A percentile compares a stretch with the other conserved stretches of the same genome.
phyloP scores from a whole-genome alignment of 1,139 yeast genomes.

The Taphrina flavorubra region DNA sequence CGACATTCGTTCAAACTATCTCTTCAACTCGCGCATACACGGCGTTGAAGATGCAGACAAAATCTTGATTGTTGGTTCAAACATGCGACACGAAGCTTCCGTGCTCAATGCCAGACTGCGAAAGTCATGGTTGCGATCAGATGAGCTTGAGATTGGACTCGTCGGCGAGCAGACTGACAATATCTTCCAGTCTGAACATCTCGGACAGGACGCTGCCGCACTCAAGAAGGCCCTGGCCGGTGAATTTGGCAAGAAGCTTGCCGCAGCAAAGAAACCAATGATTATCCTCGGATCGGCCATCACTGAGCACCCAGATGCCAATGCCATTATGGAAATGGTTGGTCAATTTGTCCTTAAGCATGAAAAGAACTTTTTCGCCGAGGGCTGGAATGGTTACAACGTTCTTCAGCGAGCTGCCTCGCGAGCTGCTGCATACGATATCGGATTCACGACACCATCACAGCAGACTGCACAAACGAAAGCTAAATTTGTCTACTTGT shows the following conservation, averaged over 20 bases:
- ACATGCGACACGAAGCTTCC: slow-evolving; percentile 91
- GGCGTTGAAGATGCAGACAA: slow-evolving; percentile 86
- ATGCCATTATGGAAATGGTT: slow-evolving; percentile 65
- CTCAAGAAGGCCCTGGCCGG: slow-evolving; percentile 69
- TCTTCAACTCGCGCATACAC: slow-evolving; percentile 77
- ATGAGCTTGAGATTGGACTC: slow-evolving; percentile 67
- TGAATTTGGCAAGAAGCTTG: slow-evolving; percentile 70
- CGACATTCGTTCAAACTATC: slow-evolving; percentile 78
- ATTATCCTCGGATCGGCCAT: slow-evolving; percentile 85
- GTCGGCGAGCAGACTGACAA: slow-evolving; percentile 81
- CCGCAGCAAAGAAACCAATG: slow-evolving; percentile 73
- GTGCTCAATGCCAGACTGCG: slow-evolving; percentile 85
- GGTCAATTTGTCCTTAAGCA: slow-evolving; percentile 68
- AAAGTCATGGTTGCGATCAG: slow-evolving; percentile 76
- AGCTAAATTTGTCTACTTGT: slow-evolving; percentile 78
- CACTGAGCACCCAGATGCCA: slow-evolving; percentile 69
- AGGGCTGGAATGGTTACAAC: slow-evolving; percentile 83
- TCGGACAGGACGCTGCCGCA: slow-evolving; percentile 67
- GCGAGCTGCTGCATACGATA: slow-evolving; percentile 82
- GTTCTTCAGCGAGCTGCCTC: slow-evolving; percentile 86
- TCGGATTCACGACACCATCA: slow-evolving; percentile 72
- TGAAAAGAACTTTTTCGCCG: slow-evolving; percentile 61
- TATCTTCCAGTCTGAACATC: slow-evolving; percentile 68
- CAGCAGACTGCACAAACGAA: slow-evolving; percentile 58
- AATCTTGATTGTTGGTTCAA: slow-evolving; percentile 78